These are phyloP conservation scores for Aspergillus sp. DNA, from an alignment of 2,329 filamentous ascomycete genomes.

Conservation along the genomic window DNA sequence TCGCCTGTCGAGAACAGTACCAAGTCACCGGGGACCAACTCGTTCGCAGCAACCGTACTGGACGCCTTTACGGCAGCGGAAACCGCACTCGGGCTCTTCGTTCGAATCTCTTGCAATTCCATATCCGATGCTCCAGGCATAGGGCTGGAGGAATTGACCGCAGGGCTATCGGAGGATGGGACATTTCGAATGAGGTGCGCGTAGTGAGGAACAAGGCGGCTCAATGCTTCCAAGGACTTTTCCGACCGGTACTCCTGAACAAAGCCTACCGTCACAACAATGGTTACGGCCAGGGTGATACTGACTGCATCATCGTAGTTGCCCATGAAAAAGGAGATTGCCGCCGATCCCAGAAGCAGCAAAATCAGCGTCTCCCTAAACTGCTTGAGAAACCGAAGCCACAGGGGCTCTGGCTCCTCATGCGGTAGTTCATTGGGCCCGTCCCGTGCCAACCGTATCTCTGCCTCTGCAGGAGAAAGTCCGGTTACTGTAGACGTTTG, in stretches of 20 bases:
- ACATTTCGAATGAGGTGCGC: slow-evolving; percentile 77
- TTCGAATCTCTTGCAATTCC: slow-evolving; percentile 43
- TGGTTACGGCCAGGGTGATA: slow-evolving; percentile 91
- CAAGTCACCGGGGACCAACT: slow-evolving; percentile 85
- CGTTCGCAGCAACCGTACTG: slow-evolving; percentile 73
- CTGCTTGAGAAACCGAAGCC: slow-evolving; percentile 90
- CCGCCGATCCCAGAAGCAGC: slow-evolving; percentile 80
- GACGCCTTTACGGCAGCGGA: slow-evolving; percentile 65
- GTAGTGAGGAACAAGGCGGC: slow-evolving; percentile 86
- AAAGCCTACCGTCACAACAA: slow-evolving; percentile 92
- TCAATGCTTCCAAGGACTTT: slow-evolving; percentile 91
- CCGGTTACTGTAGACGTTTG: slow-evolving; percentile 77
- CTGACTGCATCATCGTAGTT: slow-evolving; percentile 93
- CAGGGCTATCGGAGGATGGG: slow-evolving; percentile 15
- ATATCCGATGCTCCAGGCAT: slow-evolving; percentile 31
- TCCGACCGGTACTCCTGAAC: slow-evolving; percentile 96
- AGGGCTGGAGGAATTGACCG: slow-evolving; percentile 14
- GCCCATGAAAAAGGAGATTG: slow-evolving; percentile 78
- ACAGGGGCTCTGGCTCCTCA: slow-evolving; percentile 86
- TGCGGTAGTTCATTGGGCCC: slow-evolving; percentile 92
- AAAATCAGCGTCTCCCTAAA: slow-evolving; percentile 94
- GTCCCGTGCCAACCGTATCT: slow-evolving; percentile 67
- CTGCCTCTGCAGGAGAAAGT: slow-evolving; percentile 70
- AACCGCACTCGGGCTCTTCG: slow-evolving; percentile 43
- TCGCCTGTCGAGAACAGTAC: slow-evolving; percentile 94